Base-by-base conservation (phyloP, 2,329 filamentous ascomycete genomes). In the Ramularia endophylla region DNA sequence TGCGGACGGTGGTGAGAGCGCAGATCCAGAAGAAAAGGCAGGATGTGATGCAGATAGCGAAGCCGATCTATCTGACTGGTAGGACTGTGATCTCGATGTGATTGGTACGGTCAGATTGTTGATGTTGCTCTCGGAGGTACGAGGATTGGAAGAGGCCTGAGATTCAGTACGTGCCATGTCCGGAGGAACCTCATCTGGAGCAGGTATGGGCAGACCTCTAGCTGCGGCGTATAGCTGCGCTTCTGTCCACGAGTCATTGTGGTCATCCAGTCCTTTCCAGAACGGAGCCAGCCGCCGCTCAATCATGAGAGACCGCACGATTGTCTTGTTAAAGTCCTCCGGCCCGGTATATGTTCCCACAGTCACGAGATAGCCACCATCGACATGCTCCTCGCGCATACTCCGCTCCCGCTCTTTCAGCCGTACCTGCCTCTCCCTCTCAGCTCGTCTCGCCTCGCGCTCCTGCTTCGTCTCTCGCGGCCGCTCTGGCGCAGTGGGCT, bases 231-330 rank as follows among this genome's bases (percentile, higher is more conserved):
- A 80, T n/a, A 98, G 78, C 65, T 98, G 92, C 64, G 92, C 82
- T 59, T 98, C 92, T 9, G 87, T 85, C 92, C 92, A 98, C 38
- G 79, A 85, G 16, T 86, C 78, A 12, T 82, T 83, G 64, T 92
- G 87, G 63, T 97, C 89, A 50, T 95, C 83, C 3, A 98, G 71
- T 4, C 92, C 92, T 59, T 84, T 83, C 88, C 90, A 98, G 64
- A 98, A 98, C 0, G 92, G 92, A 30, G 92, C 92, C 47, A 98
- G 68, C 48, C 85, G 82, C 53, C 92, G 78, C 66, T 98, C 92
- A 61, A 98, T 88, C 90, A 97, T 90, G 41, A 98, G 70, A 62
- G 95, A 89, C 52, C 92, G 80, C 41, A 97, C 90, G 35, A 87
- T 72, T 13, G 77, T 69, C 65, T 97, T 97, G 71, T 80, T 94